phyloP scores from a whole-genome alignment of 345 rosid genomes.

The Cochlearia excelsa region DNA sequence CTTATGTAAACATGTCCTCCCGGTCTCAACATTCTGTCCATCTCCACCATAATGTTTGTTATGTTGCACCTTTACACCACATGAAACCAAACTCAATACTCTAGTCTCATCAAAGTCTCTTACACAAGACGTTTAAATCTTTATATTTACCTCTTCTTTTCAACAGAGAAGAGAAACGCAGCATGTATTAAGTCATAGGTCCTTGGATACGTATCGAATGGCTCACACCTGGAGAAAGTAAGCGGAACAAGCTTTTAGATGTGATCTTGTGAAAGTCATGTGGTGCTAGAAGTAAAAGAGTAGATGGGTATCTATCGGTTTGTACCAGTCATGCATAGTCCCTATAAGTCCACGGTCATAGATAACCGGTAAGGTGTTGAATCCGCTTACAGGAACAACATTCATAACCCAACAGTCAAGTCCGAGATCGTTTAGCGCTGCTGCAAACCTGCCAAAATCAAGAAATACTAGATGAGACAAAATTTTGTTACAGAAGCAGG shows the following conservation, averaged over 20 bases:
- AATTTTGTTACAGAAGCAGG: too few relatives aligned
- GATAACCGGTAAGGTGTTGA: conserved; percentile 66
- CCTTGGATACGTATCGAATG: conserved; percentile 65
- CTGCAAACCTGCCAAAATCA: conserved; percentile 51
- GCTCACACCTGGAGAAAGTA: conserved; percentile 50
- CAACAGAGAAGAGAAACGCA: conserved; percentile 55
- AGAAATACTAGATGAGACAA: conserved; percentile 10
- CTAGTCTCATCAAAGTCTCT: too few relatives aligned
- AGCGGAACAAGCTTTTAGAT: conserved; percentile 7
- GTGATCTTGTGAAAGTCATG: conserved; percentile 16
- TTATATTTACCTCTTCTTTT: conserved; percentile 47
- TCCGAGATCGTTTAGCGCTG: conserved; percentile 51
- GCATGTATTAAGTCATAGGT: conserved; percentile 66
- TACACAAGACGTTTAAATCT: background rate
- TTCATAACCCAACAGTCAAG: conserved; percentile 69
- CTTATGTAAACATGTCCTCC: conserved; percentile 54
- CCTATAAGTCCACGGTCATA: conserved; percentile 67
- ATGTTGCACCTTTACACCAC: conserved; percentile 46
- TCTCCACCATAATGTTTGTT: conserved; percentile 57
- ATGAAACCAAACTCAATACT: background rate
- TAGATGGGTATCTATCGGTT: background rate
- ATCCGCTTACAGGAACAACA: conserved; percentile 52
- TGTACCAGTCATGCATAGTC: conserved; percentile 70
- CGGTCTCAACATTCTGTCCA: conserved; percentile 60
- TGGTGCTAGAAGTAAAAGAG: background rate